Base-by-base conservation (phyloP, 2,329 filamentous ascomycete genomes). In the Neophaeococcomyces aloes region DNA sequence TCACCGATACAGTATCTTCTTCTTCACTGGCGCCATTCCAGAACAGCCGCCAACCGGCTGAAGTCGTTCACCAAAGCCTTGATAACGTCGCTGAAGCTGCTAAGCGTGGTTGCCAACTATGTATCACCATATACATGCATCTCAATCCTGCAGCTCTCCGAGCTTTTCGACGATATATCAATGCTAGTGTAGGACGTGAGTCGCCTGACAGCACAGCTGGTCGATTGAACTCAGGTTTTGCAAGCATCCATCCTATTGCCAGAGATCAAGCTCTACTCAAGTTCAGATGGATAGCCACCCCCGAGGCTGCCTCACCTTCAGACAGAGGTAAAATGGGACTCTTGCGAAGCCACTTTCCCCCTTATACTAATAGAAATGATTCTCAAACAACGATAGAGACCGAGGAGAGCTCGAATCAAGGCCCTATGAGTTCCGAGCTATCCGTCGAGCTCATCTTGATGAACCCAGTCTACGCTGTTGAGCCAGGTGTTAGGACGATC, bases 51-150 rank as follows among this genome's bases (percentile, higher is more conserved):
- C 13, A 25, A 29, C 25, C 29, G 21, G 51, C 51, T 10, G 51
- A 55, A 32, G 44, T 50, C 7, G 17, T 30, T n/a, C 53, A 55
- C 38, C 51, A 53, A 31, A 50, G 49, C 17, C 43, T 55, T 14
- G 53, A 53, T 25, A 48, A 40, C 19, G 48, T 53, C 17, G 51
- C 51, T n/a, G 47, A 48, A 13, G 43, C 46, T 15, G 53, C 53
- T n/a, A 38, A 38, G 15, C 45, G 46, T 30, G 51, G 50, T 31
- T 55, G 53, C 38, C 53, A 55, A 34, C 41, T 55, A 13, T 55
- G 53, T 44, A 38, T 55, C 35, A 55, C 53, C 3, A 49, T 55
- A 10, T 55, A 51, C 36, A 50, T 50, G 48, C 49, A 48, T 41
- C 49, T 55, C 19, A 51, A 55, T 36, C 53, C 53, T 8, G 51